Evolutionary conservation across 2,329 filamentous ascomycete genomes (phyloP), one percentile per base, ranked within the genome.

Genomic region (Fusarium sp.): DNA sequence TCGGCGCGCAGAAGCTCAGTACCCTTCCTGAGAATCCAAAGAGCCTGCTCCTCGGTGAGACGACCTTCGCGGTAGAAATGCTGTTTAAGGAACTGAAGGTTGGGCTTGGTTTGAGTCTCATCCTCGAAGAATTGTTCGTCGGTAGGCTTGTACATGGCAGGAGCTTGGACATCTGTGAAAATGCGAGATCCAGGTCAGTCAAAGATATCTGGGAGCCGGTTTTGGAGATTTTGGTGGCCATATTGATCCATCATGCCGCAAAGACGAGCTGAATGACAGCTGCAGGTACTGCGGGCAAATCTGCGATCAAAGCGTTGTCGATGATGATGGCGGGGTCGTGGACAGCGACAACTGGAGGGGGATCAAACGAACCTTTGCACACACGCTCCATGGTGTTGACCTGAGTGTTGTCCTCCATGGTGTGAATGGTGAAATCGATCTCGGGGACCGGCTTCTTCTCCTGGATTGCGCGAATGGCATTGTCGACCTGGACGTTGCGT

Each of bases 21-120:
- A 68, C 95, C 96, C 75, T 91, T 90, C 76, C 90, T 89, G 80
- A 99, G 91, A 77, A 99, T 99, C 90, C 92, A 98, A 81, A 99
- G 86, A 63, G 96, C 96, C 85, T 99, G 96, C 77, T 98, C 95
- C 81, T 99, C 95, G 49, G 95, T 98, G 79, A 99, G 86, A 74
- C 96, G 94, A 68, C 96, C 96, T 85, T 99, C 96, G 72, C 96
- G 92, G 81, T 98, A 98, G 83, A 99, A 97, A 81, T 99, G 96
- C 82, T 98, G 94, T 87, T 98, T 99, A 72, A 99, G 87, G 80
- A 98, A 99, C 77, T 91, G 87, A 71, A 99, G 91, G 81, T 98
- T 92, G 74, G 96, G 96, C 86, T 98, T 98, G 69, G 88, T 87
- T 63, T 90, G 92, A 76, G 97, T 92, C 68, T 93, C 89, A 70